Evolutionary conservation across 2,329 filamentous ascomycete genomes (phyloP).

Genomic region (Emmonsiellopsis sp.): DNA sequence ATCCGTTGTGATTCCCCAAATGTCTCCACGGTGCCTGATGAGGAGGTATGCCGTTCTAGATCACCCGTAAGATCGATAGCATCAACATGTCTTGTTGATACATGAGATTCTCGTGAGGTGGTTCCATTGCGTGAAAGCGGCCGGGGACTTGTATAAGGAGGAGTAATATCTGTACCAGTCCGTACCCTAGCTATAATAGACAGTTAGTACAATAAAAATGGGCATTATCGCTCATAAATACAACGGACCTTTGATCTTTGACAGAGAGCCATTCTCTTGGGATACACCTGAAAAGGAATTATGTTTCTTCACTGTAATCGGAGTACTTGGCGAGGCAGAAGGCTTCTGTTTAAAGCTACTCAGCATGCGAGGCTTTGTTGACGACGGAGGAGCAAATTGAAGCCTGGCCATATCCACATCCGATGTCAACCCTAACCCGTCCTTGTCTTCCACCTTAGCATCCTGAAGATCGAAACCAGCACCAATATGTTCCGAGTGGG

Average conservation of each 20-base stretch:
- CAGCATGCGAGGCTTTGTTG: conserved; percentile 32
- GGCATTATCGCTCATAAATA: not conserved
- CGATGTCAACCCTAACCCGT: conserved; percentile 19
- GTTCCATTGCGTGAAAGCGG: conserved; percentile 7
- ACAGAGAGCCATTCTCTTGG: not conserved
- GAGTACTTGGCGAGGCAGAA: conserved; percentile 14
- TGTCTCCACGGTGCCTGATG: conserved; percentile 30
- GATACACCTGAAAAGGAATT: not conserved
- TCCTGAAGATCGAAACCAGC: conserved; percentile 9
- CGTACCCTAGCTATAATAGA: not conserved
- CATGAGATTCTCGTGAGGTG: conserved; percentile 7
- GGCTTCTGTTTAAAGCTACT: conserved; percentile 19
- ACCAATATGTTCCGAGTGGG: conserved; percentile 6
- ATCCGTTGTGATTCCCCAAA: conserved; percentile 33
- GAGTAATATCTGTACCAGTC: conserved; percentile 8
- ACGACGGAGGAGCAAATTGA: conserved; percentile 31
- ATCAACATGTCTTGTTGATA: conserved; percentile 27
- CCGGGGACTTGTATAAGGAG: conserved; percentile 3
- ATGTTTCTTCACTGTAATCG: conserved; percentile 13
- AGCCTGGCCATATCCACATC: conserved; percentile 36
- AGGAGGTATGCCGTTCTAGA: conserved; percentile 24
- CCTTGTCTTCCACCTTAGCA: conserved; percentile 9
- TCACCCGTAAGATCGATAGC: conserved; percentile 39
- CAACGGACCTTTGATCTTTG: conserved; percentile 20
- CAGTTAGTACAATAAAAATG: not conserved